Percentiles rank a stretch among this genome's conserved stretches.
These are phyloP conservation scores for Porpolomopsis calyptriformis DNA, from an alignment of 768 basidiomycete species.

Conservation along the genomic window DNA sequence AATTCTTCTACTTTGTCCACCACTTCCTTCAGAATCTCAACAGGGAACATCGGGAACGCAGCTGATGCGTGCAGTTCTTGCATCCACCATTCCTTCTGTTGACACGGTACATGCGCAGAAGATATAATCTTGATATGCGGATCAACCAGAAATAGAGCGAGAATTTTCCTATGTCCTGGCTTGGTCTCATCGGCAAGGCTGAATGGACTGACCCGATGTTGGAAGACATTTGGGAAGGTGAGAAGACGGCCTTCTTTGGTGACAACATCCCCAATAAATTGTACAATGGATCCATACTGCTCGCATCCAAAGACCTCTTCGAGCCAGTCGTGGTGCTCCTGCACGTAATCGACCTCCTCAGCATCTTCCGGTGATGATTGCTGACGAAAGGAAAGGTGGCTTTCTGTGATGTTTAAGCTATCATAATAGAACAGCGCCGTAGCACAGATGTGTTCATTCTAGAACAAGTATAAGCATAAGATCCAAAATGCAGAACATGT, in stretches of 20 bases:
- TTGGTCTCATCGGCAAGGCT: slow-evolving; percentile 23
- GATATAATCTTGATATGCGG: slow-evolving; percentile 18
- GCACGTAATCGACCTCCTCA: slow-evolving; percentile 14
- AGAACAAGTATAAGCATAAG: neutral
- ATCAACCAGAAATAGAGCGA: slow-evolving; percentile 32
- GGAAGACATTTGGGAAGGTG: slow-evolving; percentile 33
- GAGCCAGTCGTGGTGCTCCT: slow-evolving; percentile 22
- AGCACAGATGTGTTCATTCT: slow-evolving; percentile 21
- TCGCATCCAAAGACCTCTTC: slow-evolving; percentile 17
- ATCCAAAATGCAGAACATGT: neutral
- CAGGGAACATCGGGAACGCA: slow-evolving; percentile 6
- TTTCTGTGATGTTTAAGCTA: slow-evolving; percentile 23
- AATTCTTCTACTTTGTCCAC: slow-evolving; percentile 17
- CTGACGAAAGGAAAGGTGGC: slow-evolving; percentile 22
- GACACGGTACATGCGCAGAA: slow-evolving; percentile 19
- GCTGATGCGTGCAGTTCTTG: slow-evolving; percentile 9
- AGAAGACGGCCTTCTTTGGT: slow-evolving; percentile 27
- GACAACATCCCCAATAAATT: slow-evolving; percentile 24
- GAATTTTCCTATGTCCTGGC: slow-evolving; percentile 30
- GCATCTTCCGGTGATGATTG: slow-evolving; percentile 7
- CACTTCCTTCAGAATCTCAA: slow-evolving; percentile 18
- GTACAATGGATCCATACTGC: slow-evolving; percentile 16
- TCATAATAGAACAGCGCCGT: slow-evolving; percentile 21
- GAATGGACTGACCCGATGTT: slow-evolving; percentile 31
- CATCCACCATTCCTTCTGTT: slow-evolving; percentile 21